Evolutionary conservation across 78 protist genomes (phyloP).

Genomic region (Dictyostelium purpureum): DNA sequence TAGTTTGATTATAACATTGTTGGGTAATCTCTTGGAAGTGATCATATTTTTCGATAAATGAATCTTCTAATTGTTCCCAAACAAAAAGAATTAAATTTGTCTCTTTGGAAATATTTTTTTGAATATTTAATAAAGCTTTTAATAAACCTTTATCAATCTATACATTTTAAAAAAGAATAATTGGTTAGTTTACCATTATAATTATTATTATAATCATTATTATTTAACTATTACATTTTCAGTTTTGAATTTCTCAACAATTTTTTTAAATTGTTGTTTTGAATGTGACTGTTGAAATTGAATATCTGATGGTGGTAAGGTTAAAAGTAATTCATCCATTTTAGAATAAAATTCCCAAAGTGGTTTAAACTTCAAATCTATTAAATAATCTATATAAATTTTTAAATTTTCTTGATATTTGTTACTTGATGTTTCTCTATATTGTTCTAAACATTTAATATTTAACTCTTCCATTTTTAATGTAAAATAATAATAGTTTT

Average conservation of each 20-base stretch:
- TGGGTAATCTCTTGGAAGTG: conserved; percentile 62
- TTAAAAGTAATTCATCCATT: conserved; percentile 61
- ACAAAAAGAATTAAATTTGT: conserved; percentile 27
- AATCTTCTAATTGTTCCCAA: conserved; percentile 42
- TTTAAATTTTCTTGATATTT: not conserved
- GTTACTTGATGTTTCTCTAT: not conserved
- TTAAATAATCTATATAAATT: conserved; percentile 18
- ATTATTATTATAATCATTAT: conserved; percentile 13
- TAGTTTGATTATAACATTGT: conserved; percentile 56
- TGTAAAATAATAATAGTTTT: conserved; percentile 62
- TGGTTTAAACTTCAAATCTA: conserved; percentile 39
- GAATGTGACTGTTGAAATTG: conserved; percentile 80
- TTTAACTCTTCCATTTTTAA: conserved; percentile 13
- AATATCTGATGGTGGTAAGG: conserved; percentile 72
- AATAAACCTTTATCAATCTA: conserved; percentile 74
- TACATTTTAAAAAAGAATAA: not conserved
- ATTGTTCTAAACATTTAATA: not conserved
- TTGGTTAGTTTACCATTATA: not conserved
- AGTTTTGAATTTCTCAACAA: conserved; percentile 73
- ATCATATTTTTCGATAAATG: conserved; percentile 44
- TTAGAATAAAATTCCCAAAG: conserved; percentile 31
- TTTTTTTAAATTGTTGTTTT: conserved; percentile 70
- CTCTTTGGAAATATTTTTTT: conserved; percentile 64
- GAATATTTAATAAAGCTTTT: conserved; percentile 34
- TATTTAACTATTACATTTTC: conserved; percentile 41